These are phyloP conservation scores for Podospora bellae-mahoneyi DNA, from an alignment of 495 filamentous ascomycete genomes.

Conservation along the genomic window DNA sequence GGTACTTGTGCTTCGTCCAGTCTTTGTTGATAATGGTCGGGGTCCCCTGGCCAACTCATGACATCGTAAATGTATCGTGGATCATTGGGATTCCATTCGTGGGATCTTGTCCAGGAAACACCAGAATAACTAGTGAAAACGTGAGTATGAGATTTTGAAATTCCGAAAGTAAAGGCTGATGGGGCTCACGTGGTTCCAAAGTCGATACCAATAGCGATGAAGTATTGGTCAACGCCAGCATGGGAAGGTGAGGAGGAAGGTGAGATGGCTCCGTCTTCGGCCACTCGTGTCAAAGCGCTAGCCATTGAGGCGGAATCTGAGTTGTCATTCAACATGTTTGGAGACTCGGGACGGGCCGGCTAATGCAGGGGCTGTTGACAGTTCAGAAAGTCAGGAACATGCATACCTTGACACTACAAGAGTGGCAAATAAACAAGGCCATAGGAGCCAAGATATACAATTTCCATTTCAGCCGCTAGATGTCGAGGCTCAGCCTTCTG, in stretches of 20 bases:
- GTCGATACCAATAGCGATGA: constrained; percentile 1
- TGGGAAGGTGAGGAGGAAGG: background rate
- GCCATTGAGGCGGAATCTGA: background rate
- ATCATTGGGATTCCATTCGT: background rate
- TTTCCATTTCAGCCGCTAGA: background rate
- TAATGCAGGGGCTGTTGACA: background rate
- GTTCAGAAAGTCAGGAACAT: background rate
- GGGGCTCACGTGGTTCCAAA: background rate
- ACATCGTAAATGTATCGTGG: background rate
- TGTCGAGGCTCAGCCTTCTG: background rate
- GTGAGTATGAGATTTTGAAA: background rate
- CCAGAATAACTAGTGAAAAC: background rate
- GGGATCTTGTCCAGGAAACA: background rate
- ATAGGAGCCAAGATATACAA: background rate
- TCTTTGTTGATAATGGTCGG: background rate
- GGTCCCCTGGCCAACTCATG: background rate
- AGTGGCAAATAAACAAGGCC: background rate
- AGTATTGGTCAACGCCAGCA: background rate
- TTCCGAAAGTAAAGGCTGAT: background rate
- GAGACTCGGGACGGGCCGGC: background rate
- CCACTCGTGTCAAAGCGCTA: background rate
- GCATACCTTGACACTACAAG: background rate
- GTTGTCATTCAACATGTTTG: background rate
- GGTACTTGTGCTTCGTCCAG: background rate
- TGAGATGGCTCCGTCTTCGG: background rate